Evolutionary conservation across 2,329 filamentous ascomycete genomes (phyloP), one percentile per base, ranked within the genome.

Genomic region (Aspergillus pseudoviridinutans): DNA sequence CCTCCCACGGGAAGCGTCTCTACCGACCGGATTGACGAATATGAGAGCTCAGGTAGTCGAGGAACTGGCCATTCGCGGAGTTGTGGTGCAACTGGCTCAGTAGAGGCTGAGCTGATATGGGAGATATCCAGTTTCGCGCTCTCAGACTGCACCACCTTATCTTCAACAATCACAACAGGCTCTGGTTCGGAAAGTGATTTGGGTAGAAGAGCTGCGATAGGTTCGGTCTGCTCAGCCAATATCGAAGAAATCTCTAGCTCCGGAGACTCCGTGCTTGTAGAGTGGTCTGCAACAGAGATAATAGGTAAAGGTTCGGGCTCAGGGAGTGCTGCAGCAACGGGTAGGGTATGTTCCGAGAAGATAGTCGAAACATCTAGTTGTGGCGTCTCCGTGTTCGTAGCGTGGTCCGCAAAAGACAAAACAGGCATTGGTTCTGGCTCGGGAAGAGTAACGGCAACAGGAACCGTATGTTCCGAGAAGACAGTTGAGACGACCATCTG

Each of bases 1-100:
- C 73, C 72, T 17, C 71, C 68, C 12, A 77, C 67, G 12, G 82
- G 82, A 17, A 76, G 71, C 1, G 77, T 78, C 59, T 79, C 71
- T 52, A 80, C 73, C 2, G 77, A 77, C 42, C 71, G 62, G 54
- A 84, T 76, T 4, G 66, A 64, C 24, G 79, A 78, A 46, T 79
- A 66, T 9, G 72, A 68, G 35, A 78, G 66, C 38, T 53, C 28
- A 66, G 64, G 22, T 69, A 71, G 55, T 63, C 67, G 32, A 69
- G 66, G 47, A 61, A 66, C 60, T 3, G 72, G 58, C 17, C 60
- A 53, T 51, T 66, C 65, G 22, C 54, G 61, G 28, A 58, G 53
- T 22, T 60, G 64, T 17, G 67, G 67, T 17, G 59, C 59, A 49
- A 71, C 56, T 4, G 78, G 76, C 58, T 75, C 71, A 6, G 69